These are phyloP conservation scores for Tulasnella sp. DNA, from an alignment of 768 basidiomycete genomes.

Conservation along the genomic window DNA sequence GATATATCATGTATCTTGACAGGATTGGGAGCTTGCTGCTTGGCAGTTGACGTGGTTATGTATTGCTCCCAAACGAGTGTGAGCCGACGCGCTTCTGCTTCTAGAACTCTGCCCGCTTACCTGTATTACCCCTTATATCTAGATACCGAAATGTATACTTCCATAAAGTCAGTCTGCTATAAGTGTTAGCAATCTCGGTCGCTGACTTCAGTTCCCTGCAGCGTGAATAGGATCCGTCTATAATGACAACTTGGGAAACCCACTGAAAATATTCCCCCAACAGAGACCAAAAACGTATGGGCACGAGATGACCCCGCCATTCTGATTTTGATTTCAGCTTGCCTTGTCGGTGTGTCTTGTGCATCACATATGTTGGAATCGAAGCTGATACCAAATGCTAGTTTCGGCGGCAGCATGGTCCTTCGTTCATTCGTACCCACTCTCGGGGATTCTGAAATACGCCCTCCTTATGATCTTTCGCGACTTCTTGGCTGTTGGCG, in stretches of 20 bases:
- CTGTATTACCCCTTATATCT: not conserved
- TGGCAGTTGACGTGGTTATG: conserved; percentile 95
- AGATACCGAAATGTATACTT: conserved; percentile 96
- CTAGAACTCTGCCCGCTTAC: not conserved
- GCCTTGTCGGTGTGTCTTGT: conserved; percentile 47
- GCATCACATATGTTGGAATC: not conserved
- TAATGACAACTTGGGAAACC: not conserved
- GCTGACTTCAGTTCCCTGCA: not conserved
- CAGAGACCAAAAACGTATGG: conserved; percentile 98
- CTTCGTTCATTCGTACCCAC: conserved; percentile 59
- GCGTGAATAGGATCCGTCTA: not conserved
- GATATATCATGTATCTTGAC: conserved; percentile 1
- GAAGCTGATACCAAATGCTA: conserved; percentile 25
- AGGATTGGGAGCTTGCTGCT: conserved; percentile 96
- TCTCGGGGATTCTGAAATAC: conserved; percentile 47
- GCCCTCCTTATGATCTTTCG: conserved; percentile 76
- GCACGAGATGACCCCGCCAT: conserved; percentile 96
- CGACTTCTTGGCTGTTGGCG: conserved; percentile 74
- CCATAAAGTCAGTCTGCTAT: conserved; percentile 61
- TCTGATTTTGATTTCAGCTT: conserved; percentile 71
- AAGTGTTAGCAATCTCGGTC: not conserved
- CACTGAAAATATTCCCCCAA: conserved; percentile 7
- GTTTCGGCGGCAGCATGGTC: conserved; percentile 82
- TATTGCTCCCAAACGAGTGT: conserved; percentile 88
- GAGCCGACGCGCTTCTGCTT: conserved; percentile 23